Percentiles rank a stretch among this genome's conserved stretches.
These are phyloP conservation scores for Naegleria fowleri DNA, from an alignment of 208 protist species.

Conservation along the genomic window DNA sequence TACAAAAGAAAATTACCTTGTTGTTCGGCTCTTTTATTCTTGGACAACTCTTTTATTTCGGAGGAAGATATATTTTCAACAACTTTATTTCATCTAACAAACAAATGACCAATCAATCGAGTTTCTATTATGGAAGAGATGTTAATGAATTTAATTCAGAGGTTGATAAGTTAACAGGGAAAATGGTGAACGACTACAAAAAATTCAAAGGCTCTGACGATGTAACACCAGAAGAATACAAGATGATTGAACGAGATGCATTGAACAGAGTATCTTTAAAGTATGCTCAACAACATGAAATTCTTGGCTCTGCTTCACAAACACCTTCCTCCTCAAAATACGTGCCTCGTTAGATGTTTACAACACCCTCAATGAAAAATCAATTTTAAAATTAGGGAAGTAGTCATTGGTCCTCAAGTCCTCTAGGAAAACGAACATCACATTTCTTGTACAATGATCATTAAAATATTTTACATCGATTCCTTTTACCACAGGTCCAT, in stretches of 20 bases:
- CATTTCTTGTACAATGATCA: too few relatives aligned
- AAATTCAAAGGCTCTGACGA: neutral
- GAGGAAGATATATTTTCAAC: neutral
- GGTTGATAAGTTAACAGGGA: neutral
- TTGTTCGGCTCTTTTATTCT: neutral
- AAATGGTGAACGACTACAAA: neutral
- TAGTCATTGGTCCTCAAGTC: too few relatives aligned
- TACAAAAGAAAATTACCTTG: neutral
- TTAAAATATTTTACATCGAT: too few relatives aligned
- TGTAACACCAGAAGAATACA: neutral
- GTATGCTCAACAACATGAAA: neutral
- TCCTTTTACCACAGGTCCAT: too few relatives aligned
- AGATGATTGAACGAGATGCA: neutral
- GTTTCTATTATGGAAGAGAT: neutral
- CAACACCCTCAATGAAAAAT: neutral
- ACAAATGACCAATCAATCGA: neutral
- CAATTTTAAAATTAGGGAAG: neutral
- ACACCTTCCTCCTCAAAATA: neutral
- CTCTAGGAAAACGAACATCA: too few relatives aligned
- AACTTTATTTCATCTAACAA: neutral
- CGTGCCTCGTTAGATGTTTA: neutral
- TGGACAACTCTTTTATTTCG: neutral
- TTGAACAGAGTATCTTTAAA: neutral
- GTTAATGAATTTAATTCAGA: neutral
- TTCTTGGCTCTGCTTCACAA: neutral